Evolutionary conservation across 805 yeast species (phyloP), one percentile per base, ranked within the genome.

Genomic region (Blastobotrys americana): DNA sequence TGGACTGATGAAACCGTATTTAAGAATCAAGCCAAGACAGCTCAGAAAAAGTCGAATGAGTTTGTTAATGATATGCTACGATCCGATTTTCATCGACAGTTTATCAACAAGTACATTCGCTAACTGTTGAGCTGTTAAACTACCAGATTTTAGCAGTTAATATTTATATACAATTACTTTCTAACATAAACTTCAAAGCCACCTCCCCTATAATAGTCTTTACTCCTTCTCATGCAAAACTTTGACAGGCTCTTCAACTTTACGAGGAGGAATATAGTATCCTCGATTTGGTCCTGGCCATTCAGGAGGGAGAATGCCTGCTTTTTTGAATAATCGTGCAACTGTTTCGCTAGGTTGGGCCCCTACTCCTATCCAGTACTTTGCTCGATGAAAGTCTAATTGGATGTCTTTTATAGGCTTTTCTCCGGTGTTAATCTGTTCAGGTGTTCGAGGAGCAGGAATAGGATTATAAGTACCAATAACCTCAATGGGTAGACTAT

Each of bases 281-380:
- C 57, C 55, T 37, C 43, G 36, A 21, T 46, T 18, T 15, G 66
- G 64, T 3, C 67, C 66, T 1, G 64, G 62, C 65, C 65, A 67
- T 37, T 49, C 53, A 16, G 57, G 62, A n/a, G 67, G 86, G 71
- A 56, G 70, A 59, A 75, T 45, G 77, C 75, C 48, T 2, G 70
- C 96, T 88, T 37, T 86, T 59, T 78, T 80, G 61, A 93, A 76
- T 42, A 93, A 67, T 52, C 78, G 78, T 2, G 78, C 74, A 9
- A 90, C 95, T 3, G 93, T 70, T 37, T 83, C 88, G 19, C 90
- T 79, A 4, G 96, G 95, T 61, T 85, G 95, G 1, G 97, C 97
- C 9, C 98, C 98, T 16, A 87, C 95, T 56, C 96, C 95, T 28
- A 93, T 69, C 98, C 98, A 93, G 66, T 93, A 93, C 63, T 87